Evolutionary conservation across 1,284 basidiomycete genomes (phyloP), one percentile per base, ranked within the genome.

Genomic region (Cutaneotrichosporon cyanovorans): DNA sequence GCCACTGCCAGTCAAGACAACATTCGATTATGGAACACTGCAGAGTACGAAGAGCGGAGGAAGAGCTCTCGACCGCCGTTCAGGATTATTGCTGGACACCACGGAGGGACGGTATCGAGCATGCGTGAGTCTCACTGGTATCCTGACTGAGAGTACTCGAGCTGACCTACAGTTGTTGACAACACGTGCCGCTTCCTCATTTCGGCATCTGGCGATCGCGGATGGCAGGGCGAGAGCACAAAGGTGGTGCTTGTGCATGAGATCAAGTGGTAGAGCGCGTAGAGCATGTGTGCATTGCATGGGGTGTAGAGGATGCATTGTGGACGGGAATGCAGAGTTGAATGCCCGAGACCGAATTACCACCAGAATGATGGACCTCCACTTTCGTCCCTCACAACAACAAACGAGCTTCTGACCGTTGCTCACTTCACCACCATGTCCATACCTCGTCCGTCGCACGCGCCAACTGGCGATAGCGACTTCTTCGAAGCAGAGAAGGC

Each of bases 71-170:
- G 62, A 8, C 82, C 83, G 16, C 85, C 85, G 55, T 96, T 96
- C 77, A 90, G 90, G 71, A 95, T 97, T 53, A 87, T 98, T 32
- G 86, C 91, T 5, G 93, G 93, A 0, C 92, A 97, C 72, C 89
- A 96, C 71, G 91, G 92, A 23, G 92, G 90, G 2, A 86, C 83
- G 51, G 80, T 96, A 15, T 93, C 89, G 5, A 84, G 86, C 58
- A 86, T 95, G 80, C 68, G 89, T 92, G 69, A 64, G 84, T 73
- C 15, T 33, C 32, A 18, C 16, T 14, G 35, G 9, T 37, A 20
- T 9, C 16, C 9, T 31, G 9, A 18, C 42, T 36, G 34, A n/a
- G n/a, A n/a, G n/a, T n/a, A n/a, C n/a, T n/a, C 16, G 16, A 28
- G 23, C 33, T 45, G 10, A 49, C 12, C 32, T 22, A 8, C 62